phyloP scores from a whole-genome alignment of 1,284 basidiomycete genomes.

The Puccinia polysora region DNA sequence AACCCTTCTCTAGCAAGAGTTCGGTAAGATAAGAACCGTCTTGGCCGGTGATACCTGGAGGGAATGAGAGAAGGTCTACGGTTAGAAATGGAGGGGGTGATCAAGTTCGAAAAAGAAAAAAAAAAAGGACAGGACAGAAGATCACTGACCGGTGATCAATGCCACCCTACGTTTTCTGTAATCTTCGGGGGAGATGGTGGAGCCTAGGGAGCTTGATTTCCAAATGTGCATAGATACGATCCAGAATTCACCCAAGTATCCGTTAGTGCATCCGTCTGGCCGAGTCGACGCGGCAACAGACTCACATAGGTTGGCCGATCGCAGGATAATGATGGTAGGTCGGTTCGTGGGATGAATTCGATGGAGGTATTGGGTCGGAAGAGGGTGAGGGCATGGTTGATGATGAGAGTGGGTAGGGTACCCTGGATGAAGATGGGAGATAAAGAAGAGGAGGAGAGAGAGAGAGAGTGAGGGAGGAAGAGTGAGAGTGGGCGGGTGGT shows the following conservation, averaged over 20 bases:
- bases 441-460: no score
- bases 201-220: constrained; percentile 37
- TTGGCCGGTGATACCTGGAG: constrained; percentile 78
- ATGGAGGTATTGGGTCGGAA: background rate
- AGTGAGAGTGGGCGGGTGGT: no score
- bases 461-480: no score
- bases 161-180: constrained; percentile 82
- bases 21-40: constrained; percentile 87
- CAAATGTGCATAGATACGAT: background rate
- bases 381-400: no score
- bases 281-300: background rate
- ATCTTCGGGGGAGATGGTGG: constrained; percentile 59
- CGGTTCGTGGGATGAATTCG: constrained; percentile 11
- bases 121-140: background rate
- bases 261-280: background rate
- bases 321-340: constrained; percentile 9
- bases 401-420: no score
- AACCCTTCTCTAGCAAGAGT: constrained; percentile 75
- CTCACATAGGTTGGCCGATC: constrained; percentile 26
- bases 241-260: background rate
- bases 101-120: constrained; percentile 30
- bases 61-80: background rate
- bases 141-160: constrained; percentile 69
- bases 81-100: no score
- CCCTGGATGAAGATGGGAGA: no score